Conservation (phyloP, 2,329 filamentous ascomycete species). For the Chaetomium sp. region DNA sequence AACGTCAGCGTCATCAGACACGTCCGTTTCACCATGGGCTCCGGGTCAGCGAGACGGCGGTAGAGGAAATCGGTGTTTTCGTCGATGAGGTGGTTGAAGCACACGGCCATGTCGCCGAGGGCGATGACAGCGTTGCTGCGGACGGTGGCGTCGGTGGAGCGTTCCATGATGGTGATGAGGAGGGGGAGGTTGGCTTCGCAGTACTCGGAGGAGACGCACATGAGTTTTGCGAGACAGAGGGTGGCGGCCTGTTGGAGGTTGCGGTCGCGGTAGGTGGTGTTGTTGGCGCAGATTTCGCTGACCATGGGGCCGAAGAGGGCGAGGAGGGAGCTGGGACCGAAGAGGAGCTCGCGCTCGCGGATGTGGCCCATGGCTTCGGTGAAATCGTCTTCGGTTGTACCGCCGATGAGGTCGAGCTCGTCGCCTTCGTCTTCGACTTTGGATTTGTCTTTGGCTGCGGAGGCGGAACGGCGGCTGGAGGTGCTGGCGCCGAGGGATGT, state of each 20-base stretch:
- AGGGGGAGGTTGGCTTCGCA: constrained; percentile 89
- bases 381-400: constrained; percentile 91
- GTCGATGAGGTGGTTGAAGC: constrained; percentile 98
- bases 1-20: constrained; percentile 98
- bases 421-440: constrained; percentile 57
- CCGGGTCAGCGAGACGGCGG: constrained; percentile 79
- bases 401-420: constrained; percentile 92
- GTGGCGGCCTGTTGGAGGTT: constrained; percentile 90
- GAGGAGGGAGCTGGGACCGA: constrained; percentile 77
- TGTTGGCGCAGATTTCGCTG: constrained; percentile 89
- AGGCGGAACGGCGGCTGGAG: constrained; percentile 26
- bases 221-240: constrained; percentile 91
- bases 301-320: constrained; percentile 87
- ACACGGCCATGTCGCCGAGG: constrained; percentile 97
- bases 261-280: constrained; percentile 82
- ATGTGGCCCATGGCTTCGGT: constrained; percentile 81
- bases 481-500: constrained; percentile 28
- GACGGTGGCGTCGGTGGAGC: constrained; percentile 84
- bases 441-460: constrained; percentile 37
- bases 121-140: constrained; percentile 95
- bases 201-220: constrained; percentile 97
- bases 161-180: constrained; percentile 95
- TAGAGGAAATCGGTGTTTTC: constrained; percentile 99
- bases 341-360: constrained; percentile 76
- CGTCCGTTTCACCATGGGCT: constrained; percentile 88